These are phyloP conservation scores for Cadophora gregata DNA, from an alignment of 2,329 filamentous ascomycete species.

Conservation along the genomic window DNA sequence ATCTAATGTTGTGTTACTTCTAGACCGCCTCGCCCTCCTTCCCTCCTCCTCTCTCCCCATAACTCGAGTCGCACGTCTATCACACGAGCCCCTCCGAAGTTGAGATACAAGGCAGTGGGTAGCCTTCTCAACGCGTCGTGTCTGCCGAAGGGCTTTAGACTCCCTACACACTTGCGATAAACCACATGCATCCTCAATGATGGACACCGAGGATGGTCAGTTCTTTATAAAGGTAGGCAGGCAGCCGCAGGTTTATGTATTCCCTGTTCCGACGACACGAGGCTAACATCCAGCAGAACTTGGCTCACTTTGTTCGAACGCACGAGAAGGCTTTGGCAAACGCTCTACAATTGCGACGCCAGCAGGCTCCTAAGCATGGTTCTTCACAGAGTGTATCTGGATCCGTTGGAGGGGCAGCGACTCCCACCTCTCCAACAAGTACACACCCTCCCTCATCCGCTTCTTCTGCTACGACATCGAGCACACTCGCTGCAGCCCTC, in stretches of 20 bases:
- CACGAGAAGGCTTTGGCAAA: conserved; percentile 98
- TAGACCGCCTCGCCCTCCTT: conserved; percentile 34
- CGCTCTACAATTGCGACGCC: conserved; percentile 84
- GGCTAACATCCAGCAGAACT: conserved; percentile 65
- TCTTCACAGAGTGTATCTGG: conserved; percentile 69
- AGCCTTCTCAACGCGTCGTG: conserved; percentile 31
- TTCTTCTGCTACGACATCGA: conserved; percentile 68
- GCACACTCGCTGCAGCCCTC: conserved; percentile 80
- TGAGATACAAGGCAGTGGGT: conserved; percentile 39
- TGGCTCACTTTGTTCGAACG: conserved; percentile 93
- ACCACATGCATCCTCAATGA: conserved; percentile 55
- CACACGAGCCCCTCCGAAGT: conserved; percentile 28
- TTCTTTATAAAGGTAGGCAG: conserved; percentile 82
- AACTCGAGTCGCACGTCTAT: conserved; percentile 35
- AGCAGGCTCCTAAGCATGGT: conserved; percentile 71
- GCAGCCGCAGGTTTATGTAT: conserved; percentile 14
- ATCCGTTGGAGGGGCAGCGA: conserved; percentile 53
- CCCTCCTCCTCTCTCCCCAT: conserved; percentile 25
- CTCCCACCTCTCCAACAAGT: conserved; percentile 50
- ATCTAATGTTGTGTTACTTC: conserved; percentile 39
- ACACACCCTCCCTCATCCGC: conserved; percentile 66
- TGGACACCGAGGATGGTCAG: conserved; percentile 84
- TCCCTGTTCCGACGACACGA: neutral
- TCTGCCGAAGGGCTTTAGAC: conserved; percentile 38
- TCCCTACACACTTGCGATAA: conserved; percentile 30